Evolutionary conservation across 2,329 filamentous ascomycete species (phyloP).

Genomic region (Aspergillus floridensis): DNA sequence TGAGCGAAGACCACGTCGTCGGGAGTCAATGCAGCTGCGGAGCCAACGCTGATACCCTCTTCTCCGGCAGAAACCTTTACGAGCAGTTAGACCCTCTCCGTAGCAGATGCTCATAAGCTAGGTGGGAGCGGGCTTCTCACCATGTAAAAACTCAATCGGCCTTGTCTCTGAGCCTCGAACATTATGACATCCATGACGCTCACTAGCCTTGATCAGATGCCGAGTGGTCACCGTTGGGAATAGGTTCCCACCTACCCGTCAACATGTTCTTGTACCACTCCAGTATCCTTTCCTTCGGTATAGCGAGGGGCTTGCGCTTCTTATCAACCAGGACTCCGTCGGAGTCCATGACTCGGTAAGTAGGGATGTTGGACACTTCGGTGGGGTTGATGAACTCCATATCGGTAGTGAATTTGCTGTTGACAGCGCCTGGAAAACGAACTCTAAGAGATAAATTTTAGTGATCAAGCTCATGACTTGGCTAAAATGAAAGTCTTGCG

Average conservation of each 20-base stretch:
- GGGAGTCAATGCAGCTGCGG: constrained; percentile 76
- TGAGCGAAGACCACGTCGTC: constrained; percentile 90
- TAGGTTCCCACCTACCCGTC: constrained; percentile 41
- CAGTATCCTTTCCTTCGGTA: constrained; percentile 61
- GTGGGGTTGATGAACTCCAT: constrained; percentile 76
- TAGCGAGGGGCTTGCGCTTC: constrained; percentile 62
- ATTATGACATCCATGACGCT: constrained; percentile 95
- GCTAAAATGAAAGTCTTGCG: background rate
- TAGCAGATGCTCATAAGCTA: background rate
- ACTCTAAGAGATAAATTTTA: constrained; percentile 43
- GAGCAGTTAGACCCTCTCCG: constrained; percentile 7
- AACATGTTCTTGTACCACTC: constrained; percentile 65
- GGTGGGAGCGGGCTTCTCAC: constrained; percentile 45
- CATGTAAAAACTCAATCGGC: constrained; percentile 96
- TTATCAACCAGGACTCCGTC: constrained; percentile 80
- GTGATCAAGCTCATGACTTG: constrained; percentile 2
- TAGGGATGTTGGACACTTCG: constrained; percentile 73
- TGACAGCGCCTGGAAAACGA: constrained; percentile 87
- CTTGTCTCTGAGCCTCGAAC: constrained; percentile 96
- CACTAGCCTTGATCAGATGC: constrained; percentile 41
- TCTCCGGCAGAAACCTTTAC: constrained; percentile 72
- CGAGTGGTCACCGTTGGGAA: background rate
- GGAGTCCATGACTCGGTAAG: constrained; percentile 88
- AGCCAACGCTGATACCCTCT: constrained; percentile 89
- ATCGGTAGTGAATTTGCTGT: constrained; percentile 82